phyloP scores from a whole-genome alignment of 192 early-diverging fungal species.

The Podila horticola region DNA sequence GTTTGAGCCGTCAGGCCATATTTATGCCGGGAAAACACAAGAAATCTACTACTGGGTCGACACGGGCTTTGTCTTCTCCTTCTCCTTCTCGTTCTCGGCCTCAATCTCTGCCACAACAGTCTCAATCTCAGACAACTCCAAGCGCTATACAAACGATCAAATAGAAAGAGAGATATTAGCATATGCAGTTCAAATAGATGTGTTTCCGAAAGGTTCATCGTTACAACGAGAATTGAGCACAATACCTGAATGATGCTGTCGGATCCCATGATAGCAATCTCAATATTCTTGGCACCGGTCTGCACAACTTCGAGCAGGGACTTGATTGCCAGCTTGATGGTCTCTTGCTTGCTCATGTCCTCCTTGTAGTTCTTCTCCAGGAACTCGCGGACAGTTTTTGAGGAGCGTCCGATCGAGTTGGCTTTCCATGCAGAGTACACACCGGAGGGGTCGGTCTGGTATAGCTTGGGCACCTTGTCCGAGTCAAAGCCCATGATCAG shows the following conservation, averaged over 20 bases:
- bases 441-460: slow-evolving; percentile 98
- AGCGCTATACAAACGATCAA: slow-evolving; percentile 11
- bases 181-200: neutral
- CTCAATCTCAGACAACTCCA: slow-evolving; percentile 71
- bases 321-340: slow-evolving; percentile 91
- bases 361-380: slow-evolving; percentile 97
- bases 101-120: slow-evolving; percentile 92
- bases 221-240: too few species aligned
- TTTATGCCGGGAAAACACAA: neutral
- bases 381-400: slow-evolving; percentile 98
- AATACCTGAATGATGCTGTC: slow-evolving; percentile 76
- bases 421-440: slow-evolving; percentile 99
- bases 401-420: slow-evolving; percentile 94
- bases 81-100: slow-evolving; percentile 86
- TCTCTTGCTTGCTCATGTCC: slow-evolving; percentile 79
- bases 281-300: slow-evolving; percentile 99
- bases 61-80: slow-evolving; percentile 59
- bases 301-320: slow-evolving; percentile 98
- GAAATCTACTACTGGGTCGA: slow-evolving; percentile 21
- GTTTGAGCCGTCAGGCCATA: neutral
- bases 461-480: slow-evolving; percentile 87
- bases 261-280: slow-evolving; percentile 90
- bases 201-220: too few species aligned
- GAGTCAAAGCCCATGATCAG: slow-evolving; percentile 97
- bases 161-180: neutral